Evolutionary conservation across 2,329 filamentous ascomycete genomes (phyloP).

Genomic region (Calonectria multiphialidica): DNA sequence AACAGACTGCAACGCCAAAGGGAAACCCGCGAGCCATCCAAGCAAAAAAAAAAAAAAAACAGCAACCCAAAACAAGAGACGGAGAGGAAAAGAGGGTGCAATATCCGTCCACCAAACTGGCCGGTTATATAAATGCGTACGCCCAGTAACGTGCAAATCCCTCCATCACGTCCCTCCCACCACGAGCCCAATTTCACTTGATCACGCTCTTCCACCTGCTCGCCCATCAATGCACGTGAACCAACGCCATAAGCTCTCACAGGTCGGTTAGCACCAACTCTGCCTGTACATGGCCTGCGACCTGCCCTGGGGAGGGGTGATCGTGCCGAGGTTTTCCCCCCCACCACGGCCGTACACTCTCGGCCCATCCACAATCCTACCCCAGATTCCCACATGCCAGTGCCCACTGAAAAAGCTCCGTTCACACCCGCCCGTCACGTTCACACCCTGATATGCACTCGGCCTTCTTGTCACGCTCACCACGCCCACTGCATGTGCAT

Average conservation of each 20-base stretch:
- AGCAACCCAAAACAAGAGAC: not conserved
- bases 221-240: constrained; percentile 36
- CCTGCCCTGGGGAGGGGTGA: constrained; percentile 15
- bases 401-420: constrained; percentile 2
- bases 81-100: not conserved
- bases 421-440: constrained; percentile 24
- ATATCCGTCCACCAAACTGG: too few relatives aligned
- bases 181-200: constrained; percentile 32
- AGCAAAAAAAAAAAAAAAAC: not conserved
- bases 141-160: constrained; percentile 14
- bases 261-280: constrained; percentile 9
- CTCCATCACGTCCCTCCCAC: constrained; percentile 15
- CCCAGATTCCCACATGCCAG: constrained; percentile 39
- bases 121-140: not conserved
- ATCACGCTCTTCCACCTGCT: constrained; percentile 18
- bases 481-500: not conserved
- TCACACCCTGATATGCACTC: constrained; percentile 13
- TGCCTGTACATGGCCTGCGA: constrained; percentile 13
- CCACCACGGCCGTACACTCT: not conserved
- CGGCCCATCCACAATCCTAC: not conserved
- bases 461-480: not conserved
- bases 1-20: not conserved
- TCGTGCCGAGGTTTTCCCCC: constrained; percentile 29
- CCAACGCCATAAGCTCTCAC: not conserved
- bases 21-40: not conserved